Conservation (phyloP, 352 stramenopile species). For the Phytopythium chamaehyphon region DNA sequence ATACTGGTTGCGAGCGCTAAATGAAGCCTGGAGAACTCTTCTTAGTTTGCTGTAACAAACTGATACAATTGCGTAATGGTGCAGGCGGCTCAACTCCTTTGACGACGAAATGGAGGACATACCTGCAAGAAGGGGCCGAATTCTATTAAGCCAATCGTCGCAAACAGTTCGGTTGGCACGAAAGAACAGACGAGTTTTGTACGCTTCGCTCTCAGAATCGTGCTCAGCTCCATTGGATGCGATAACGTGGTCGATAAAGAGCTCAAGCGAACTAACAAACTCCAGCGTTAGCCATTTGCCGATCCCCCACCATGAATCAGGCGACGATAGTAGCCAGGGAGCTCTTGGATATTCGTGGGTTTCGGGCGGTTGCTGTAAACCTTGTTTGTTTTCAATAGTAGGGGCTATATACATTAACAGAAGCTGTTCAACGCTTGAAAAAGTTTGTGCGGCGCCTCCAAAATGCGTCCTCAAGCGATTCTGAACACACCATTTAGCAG, state of each 20-base stretch:
- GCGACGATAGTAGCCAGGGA: background rate
- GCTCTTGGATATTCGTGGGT: background rate
- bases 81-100: constrained; percentile 33
- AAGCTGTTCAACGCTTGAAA: constrained; percentile 70
- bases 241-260: constrained; percentile 34
- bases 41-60: constrained; percentile 32
- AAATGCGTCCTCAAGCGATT: constrained; percentile 74
- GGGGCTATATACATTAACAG: constrained; percentile 31
- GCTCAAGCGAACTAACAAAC: constrained; percentile 50
- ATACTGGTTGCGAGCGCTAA: constrained; percentile 8
- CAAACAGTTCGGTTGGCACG: constrained; percentile 63
- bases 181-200: constrained; percentile 51
- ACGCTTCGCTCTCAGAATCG: constrained; percentile 36
- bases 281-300: constrained; percentile 44
- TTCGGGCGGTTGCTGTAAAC: background rate
- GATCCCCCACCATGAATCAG: constrained; percentile 5
- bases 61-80: constrained; percentile 37
- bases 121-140: constrained; percentile 45
- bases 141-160: constrained; percentile 66
- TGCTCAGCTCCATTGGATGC: constrained; percentile 11
- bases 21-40: constrained; percentile 17
- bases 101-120: constrained; percentile 25
- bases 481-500: constrained; percentile 64
- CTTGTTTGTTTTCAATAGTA: background rate
- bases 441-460: constrained; percentile 67